phyloP scores from a whole-genome alignment of 2,329 filamentous ascomycete genomes.

The Rhexocercosporidium sp. region DNA sequence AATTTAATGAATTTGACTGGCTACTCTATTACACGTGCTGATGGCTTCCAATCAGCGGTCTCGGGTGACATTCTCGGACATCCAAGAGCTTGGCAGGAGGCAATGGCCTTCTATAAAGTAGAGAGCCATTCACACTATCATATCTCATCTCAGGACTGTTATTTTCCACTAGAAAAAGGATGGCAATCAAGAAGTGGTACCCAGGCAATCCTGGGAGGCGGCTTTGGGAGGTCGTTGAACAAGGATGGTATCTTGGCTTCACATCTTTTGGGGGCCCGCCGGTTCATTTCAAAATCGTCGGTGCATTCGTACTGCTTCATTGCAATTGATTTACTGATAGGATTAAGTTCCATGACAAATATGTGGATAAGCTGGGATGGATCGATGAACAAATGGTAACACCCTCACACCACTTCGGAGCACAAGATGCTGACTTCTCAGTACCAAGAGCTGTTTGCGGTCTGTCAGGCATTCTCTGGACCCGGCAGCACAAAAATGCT shows the following conservation, averaged over 20 bases:
- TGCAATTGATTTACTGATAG: not conserved
- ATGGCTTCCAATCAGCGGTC: too few relatives aligned
- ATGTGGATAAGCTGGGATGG: constrained; percentile 66
- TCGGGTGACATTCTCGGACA: too few relatives aligned
- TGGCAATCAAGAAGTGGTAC: constrained; percentile 12
- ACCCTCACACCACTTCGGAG: not conserved
- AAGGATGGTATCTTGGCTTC: constrained; percentile 65
- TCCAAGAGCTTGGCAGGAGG: too few relatives aligned
- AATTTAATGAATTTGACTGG: too few relatives aligned
- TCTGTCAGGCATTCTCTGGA: constrained; percentile 70
- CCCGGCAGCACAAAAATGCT: constrained; percentile 74
- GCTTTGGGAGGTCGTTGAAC: constrained; percentile 24
- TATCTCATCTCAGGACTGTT: too few relatives aligned
- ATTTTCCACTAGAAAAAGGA: not conserved
- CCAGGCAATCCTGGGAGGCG: constrained; percentile 7
- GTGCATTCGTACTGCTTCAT: constrained; percentile 21
- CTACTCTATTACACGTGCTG: too few relatives aligned
- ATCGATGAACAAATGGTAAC: constrained; percentile 70
- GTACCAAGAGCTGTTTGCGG: constrained; percentile 75
- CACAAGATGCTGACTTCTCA: constrained; percentile 39
- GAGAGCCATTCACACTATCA: too few relatives aligned
- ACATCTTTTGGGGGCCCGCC: constrained; percentile 71
- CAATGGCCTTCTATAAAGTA: too few relatives aligned
- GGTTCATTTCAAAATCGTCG: constrained; percentile 70
- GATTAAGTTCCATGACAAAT: constrained; percentile 60